Evolutionary conservation across 2,329 filamentous ascomycete genomes (phyloP), one percentile per base, ranked within the genome.

Genomic region (Verticillium longisporum): DNA sequence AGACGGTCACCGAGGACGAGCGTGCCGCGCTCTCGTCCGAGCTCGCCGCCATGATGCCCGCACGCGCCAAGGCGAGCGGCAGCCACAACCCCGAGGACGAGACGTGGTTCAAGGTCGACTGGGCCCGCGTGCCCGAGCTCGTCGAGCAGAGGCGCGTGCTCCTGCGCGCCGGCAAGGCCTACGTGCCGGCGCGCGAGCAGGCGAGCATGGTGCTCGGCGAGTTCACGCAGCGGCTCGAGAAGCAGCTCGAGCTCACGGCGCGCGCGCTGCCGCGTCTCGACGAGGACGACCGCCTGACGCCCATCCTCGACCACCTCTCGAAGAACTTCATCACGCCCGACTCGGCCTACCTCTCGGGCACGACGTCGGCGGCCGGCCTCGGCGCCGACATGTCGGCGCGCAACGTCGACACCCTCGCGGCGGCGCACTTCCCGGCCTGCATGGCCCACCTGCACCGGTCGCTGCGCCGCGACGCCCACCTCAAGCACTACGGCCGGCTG

Each of bases 271-370:
- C 95, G 0, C 88, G 93, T 11, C 85, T 99, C 38, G 95, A 99
- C 72, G 95, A 99, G 79, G 95, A 99, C 73, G 94, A 98, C 73
- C 90, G 95, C 55, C 84, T 99, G 6, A 83, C 82, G 0, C 84
- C 84, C 0, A 86, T 86, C 63, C 81, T 87, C 21, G 77, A 85
- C 68, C 84, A 99, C 71, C 84, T 99, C n/a, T 95, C 92, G 63
- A 94, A 96, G 74, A 97, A 94, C 72, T 99, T 99, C 74, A 89
- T 91, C 67, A 92, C 94, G 0, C 95, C 95, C 1, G 94, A 97
- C 70, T 87, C 92, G 7, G 85, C 87, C 13, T 97, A 96, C 77
- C 84, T 70, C 59, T 76, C 84, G 4, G 84, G 85, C 66, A 83
- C 86, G 26, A 82, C 87, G 61, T 83, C 83, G 1, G 80, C 87